phyloP scores from a whole-genome alignment of 140 eudicot species.

The Stevia rebaudiana region DNA sequence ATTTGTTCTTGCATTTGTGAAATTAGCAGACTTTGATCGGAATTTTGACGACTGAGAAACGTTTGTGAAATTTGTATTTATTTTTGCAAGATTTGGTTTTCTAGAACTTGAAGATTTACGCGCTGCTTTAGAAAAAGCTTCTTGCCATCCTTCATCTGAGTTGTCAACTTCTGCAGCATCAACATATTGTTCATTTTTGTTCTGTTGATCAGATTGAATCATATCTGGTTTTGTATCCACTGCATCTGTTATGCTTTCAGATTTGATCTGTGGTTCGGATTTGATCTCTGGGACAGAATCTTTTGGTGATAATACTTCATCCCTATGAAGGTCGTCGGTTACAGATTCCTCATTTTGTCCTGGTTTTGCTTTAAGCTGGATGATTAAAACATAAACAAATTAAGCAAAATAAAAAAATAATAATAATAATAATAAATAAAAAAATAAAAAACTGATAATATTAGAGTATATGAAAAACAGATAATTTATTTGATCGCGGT shows the following conservation, averaged over 20 bases:
- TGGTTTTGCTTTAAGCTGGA: slow-evolving; percentile 57
- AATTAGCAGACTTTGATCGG: slow-evolving; percentile 51
- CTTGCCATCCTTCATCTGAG: slow-evolving; percentile 99
- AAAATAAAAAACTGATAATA: too few species aligned
- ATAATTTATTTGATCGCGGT: too few species aligned
- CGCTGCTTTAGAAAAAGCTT: slow-evolving; percentile 69
- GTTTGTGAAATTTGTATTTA: slow-evolving; percentile 56
- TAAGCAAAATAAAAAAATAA: too few species aligned
- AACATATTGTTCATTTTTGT: slow-evolving; percentile 23
- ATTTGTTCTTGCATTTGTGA: slow-evolving; percentile 48
- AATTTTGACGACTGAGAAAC: slow-evolving; percentile 45
- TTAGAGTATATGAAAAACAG: too few species aligned
- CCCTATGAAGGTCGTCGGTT: slow-evolving; percentile 42
- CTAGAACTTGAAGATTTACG: slow-evolving; percentile 69
- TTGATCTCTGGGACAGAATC: slow-evolving; percentile 40
- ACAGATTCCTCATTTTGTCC: slow-evolving; percentile 46
- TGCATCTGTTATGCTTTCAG: slow-evolving; percentile 33
- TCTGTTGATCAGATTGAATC: slow-evolving; percentile 27
- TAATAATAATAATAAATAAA: background rate
- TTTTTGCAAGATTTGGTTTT: slow-evolving; percentile 70
- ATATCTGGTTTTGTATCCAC: slow-evolving; percentile 27
- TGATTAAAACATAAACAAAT: background rate
- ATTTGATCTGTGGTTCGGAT: slow-evolving; percentile 38
- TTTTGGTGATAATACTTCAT: slow-evolving; percentile 38
- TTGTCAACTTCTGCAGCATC: slow-evolving; percentile 37